Evolutionary conservation across 2,329 filamentous ascomycete genomes (phyloP).

Genomic region (Chrysosporium keratinophilum): DNA sequence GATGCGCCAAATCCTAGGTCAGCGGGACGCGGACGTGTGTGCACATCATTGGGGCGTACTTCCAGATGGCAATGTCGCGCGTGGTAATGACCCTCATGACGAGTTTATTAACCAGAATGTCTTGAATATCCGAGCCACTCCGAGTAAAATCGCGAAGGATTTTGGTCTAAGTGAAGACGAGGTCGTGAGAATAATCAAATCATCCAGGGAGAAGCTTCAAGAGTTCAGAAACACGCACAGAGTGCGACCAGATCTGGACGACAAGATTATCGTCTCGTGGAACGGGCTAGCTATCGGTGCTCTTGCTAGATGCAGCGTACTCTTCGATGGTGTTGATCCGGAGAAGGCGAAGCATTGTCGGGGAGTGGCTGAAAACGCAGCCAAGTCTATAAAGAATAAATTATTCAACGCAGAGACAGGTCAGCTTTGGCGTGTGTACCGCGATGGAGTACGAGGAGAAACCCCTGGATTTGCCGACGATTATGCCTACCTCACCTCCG

Average conservation of each 20-base stretch:
- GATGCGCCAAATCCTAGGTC: slow-evolving; percentile 63
- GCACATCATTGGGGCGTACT: slow-evolving; percentile 77
- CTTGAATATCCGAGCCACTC: slow-evolving; percentile 58
- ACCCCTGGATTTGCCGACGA: slow-evolving; percentile 79
- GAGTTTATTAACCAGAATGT: slow-evolving; percentile 95
- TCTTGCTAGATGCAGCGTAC: slow-evolving; percentile 62
- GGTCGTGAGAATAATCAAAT: slow-evolving; percentile 55
- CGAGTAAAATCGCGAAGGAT: slow-evolving; percentile 60
- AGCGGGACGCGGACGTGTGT: slow-evolving; percentile 59
- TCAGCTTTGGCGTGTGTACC: slow-evolving; percentile 64
- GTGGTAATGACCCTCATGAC: slow-evolving; percentile 76
- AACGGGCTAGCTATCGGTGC: slow-evolving; percentile 82
- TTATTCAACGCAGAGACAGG: slow-evolving; percentile 58
- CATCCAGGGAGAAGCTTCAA: slow-evolving; percentile 57
- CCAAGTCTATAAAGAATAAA: slow-evolving; percentile 58
- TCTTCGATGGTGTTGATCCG: slow-evolving; percentile 52
- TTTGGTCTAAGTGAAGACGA: slow-evolving; percentile 62
- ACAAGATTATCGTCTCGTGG: slow-evolving; percentile 78
- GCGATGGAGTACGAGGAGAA: slow-evolving; percentile 51
- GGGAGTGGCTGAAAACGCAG: slow-evolving; percentile 55
- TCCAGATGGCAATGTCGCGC: slow-evolving; percentile 74
- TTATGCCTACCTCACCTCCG: slow-evolving; percentile 79
- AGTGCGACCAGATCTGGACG: slow-evolving; percentile 66
- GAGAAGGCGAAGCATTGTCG: slow-evolving; percentile 53
- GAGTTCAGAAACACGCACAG: slow-evolving; percentile 64